Conservation (phyloP, 2,329 filamentous ascomycete genomes). For the Blumeriella jaapii region DNA sequence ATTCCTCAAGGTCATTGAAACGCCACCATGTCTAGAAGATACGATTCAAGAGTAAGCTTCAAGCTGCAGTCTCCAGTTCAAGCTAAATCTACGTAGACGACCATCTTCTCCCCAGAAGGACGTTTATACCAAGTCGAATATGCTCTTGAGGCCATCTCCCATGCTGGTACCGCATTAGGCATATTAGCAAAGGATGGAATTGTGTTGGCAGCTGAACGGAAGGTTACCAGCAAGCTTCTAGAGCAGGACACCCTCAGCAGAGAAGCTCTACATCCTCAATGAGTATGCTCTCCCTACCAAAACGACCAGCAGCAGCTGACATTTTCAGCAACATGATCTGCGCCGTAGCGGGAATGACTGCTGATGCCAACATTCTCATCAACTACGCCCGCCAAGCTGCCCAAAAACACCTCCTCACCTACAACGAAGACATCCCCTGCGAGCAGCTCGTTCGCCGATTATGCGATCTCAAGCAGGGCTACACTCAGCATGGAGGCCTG, state of each 20-base stretch:
- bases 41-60: constrained; percentile 80
- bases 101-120: constrained; percentile 98
- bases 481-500: constrained; percentile 97
- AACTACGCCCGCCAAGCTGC: constrained; percentile 97
- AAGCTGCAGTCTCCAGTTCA: constrained; percentile 16
- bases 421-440: constrained; percentile 99
- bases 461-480: constrained; percentile 97
- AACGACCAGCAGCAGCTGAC: constrained; percentile 7
- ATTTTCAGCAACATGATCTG: constrained; percentile 91
- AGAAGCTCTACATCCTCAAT: constrained; percentile 99
- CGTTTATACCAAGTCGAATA: constrained; percentile 99
- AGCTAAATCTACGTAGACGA: constrained; percentile 53
- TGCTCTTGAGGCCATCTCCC: constrained; percentile 95
- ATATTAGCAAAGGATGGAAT: constrained; percentile 98
- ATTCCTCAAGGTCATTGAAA: background rate
- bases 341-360: constrained; percentile 97
- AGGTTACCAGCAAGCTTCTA: constrained; percentile 97
- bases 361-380: constrained; percentile 99
- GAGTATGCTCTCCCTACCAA: constrained; percentile 50
- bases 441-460: constrained; percentile 94
- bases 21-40: constrained; percentile 76
- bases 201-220: constrained; percentile 92
- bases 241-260: constrained; percentile 98
- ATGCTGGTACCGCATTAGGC: constrained; percentile 91
- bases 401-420: constrained; percentile 94